A percentile compares a stretch with the other conserved stretches of the same genome.
These are phyloP conservation scores for Penicillium desertorum DNA, from an alignment of 495 filamentous ascomycete species.

Conservation along the genomic window DNA sequence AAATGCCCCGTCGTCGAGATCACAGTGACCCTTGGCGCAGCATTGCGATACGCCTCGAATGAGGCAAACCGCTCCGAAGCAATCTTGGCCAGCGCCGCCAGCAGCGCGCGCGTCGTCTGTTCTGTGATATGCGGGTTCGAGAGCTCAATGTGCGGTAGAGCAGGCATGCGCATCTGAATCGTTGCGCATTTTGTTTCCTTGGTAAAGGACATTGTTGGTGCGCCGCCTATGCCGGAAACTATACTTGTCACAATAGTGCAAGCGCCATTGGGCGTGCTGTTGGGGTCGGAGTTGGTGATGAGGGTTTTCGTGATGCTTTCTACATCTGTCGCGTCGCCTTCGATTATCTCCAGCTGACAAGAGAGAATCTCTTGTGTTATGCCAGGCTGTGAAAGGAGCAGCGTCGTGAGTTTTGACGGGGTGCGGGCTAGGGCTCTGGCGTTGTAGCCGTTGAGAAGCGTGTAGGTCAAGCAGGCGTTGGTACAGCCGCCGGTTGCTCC, in stretches of 20 bases:
- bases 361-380: slow-evolving; percentile 33
- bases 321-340: slow-evolving; percentile 50
- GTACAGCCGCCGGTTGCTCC: slow-evolving; percentile 47
- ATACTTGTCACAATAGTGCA: slow-evolving; percentile 32
- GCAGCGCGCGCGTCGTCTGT: slow-evolving; percentile 25
- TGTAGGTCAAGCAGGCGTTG: slow-evolving; percentile 43
- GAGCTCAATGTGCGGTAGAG: slow-evolving; percentile 21
- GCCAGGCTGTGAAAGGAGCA: slow-evolving; percentile 34
- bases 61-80: slow-evolving; percentile 16
- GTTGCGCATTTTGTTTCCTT: slow-evolving; percentile 21
- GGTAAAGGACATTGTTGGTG: slow-evolving; percentile 13
- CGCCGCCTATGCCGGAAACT: slow-evolving; percentile 49
- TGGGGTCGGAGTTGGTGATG: slow-evolving; percentile 13
- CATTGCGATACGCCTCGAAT: slow-evolving; percentile 5
- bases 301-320: slow-evolving; percentile 34
- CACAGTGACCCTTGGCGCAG: slow-evolving; percentile 16
- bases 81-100: slow-evolving; percentile 32
- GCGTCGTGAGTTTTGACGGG: slow-evolving; percentile 54
- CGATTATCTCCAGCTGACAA: slow-evolving; percentile 40
- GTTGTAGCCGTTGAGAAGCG: slow-evolving; percentile 47
- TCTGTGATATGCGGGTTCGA: slow-evolving; percentile 31
- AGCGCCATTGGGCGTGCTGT: slow-evolving; percentile 4
- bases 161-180: slow-evolving; percentile 15
- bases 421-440: slow-evolving; percentile 53
- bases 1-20: slow-evolving; percentile 36